Percentiles rank a stretch among this genome's conserved stretches.
Evolutionary conservation across 768 basidiomycete genomes (phyloP).

Genomic region (Phaeotremella skinneri): DNA sequence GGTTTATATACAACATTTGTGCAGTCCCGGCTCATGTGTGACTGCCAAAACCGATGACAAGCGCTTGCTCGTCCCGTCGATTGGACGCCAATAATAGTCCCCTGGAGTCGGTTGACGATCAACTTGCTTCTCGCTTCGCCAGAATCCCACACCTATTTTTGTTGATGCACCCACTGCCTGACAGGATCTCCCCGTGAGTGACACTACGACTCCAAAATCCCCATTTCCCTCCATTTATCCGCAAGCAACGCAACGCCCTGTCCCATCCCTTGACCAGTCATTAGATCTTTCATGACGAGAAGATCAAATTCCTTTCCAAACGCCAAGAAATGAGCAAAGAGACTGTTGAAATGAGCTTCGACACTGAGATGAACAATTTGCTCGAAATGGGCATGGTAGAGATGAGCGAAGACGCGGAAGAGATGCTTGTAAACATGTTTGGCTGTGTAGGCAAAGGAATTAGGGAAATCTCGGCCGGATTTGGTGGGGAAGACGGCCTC

Average conservation of each 20-base stretch:
- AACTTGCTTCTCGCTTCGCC: no score
- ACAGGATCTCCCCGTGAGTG: neutral
- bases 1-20: neutral
- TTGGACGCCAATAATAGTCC: no score
- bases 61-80: no score
- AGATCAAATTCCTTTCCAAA: conserved; percentile 93
- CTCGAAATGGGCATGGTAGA: conserved; percentile 90
- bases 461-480: conserved; percentile 84
- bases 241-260: conserved; percentile 72
- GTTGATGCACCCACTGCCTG: no score
- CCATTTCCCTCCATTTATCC: conserved; percentile 88
- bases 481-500: conserved; percentile 93
- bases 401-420: conserved; percentile 92
- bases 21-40: neutral
- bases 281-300: conserved; percentile 82
- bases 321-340: conserved; percentile 96
- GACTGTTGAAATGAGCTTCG: conserved; percentile 87
- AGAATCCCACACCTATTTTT: no score
- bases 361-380: conserved; percentile 82
- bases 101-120: no score
- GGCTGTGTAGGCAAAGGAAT: conserved; percentile 77
- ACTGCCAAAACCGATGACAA: no score
- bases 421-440: conserved; percentile 96
- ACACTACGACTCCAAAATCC: conserved; percentile 65
- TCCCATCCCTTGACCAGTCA: conserved; percentile 51